Base-by-base conservation (phyloP, 2,329 filamentous ascomycete genomes). In the Exserohilum turcica region DNA sequence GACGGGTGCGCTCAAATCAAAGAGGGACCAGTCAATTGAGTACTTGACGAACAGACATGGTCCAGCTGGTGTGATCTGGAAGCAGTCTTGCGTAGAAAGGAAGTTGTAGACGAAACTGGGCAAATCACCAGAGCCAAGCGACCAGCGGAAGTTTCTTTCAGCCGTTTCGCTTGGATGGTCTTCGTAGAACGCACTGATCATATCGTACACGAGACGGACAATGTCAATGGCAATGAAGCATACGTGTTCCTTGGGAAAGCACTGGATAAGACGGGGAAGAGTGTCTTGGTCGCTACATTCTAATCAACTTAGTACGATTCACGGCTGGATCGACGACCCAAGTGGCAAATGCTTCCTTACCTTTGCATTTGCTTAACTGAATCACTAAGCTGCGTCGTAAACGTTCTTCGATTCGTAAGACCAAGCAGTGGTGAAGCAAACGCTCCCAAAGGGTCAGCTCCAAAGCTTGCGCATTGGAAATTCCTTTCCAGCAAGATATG, bases 401-500 rank as follows among this genome's bases (percentile, higher is more conserved):
- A n/a, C 43, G 40, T 9, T 64, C 44, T 15, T 58, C 42, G 16
- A 74, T 43, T 13, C 57, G 54, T 7, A 47, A 53, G 18, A 63
- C 60, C 12, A 74, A 45, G 12, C 61, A 59, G 12, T 52, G 32
- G 28, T 57, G 54, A 37, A 74, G 63, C 15, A 66, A 40, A 2
- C 53, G 53, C 33, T 75, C 69, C 74, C 72, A 76, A 28, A 63
- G 56, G 2, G 43, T 27, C 36, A 76, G 50, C 48, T 76, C 74
- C 8, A 45, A 18, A 24, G 68, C 68, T 45, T 71, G 68, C 5
- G 53, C 16, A 10, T 55, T 45, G 3, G 66, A 66, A 3, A 76
- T 43, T 5, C 65, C 62, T 51, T 70, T 76, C 74, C 74, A 76
- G 38, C 65, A 73, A 6, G 68, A 65, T 2, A 71, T 55, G 5